Evolutionary conservation across 495 filamentous ascomycete genomes (phyloP).

Genomic region (Astrothelium macrocarpum): DNA sequence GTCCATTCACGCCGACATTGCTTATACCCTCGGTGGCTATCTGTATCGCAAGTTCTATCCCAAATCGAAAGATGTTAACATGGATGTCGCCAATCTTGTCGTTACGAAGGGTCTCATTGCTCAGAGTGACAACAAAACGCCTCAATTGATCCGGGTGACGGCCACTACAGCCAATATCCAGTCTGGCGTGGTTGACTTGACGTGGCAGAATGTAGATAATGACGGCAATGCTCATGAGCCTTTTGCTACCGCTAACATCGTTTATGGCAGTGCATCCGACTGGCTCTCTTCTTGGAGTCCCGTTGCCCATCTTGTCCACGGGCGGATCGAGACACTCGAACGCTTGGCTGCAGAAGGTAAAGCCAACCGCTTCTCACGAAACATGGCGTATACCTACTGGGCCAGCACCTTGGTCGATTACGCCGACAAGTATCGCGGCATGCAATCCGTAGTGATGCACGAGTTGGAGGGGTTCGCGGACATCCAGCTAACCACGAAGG

Average conservation of each 20-base stretch:
- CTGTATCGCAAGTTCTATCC: constrained; percentile 21
- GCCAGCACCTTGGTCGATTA: constrained; percentile 59
- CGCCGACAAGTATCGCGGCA: constrained; percentile 54
- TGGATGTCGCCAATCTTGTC: constrained; percentile 26
- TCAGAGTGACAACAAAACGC: constrained; percentile 19
- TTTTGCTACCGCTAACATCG: constrained; percentile 5
- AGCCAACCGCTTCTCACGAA: constrained; percentile 41
- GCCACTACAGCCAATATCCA: constrained; percentile 23
- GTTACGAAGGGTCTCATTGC: constrained; percentile 25
- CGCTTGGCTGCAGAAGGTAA: constrained; percentile 23
- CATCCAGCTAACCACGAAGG: constrained; percentile 30
- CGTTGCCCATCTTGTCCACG: constrained; percentile 37
- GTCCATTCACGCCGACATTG: constrained; percentile 10
- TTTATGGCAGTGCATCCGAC: not conserved
- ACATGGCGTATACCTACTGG: constrained; percentile 70
- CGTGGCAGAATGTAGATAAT: constrained; percentile 58
- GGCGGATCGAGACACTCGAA: constrained; percentile 37
- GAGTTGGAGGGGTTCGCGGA: constrained; percentile 64
- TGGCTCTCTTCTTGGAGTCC: constrained; percentile 40
- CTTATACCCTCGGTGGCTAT: constrained; percentile 18
- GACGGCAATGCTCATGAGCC: constrained; percentile 62
- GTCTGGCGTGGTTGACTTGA: constrained; percentile 18
- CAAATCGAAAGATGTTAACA: constrained; percentile 11
- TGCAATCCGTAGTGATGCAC: constrained; percentile 70
- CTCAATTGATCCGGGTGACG: constrained; percentile 32